Percentiles rank a stretch among this genome's conserved stretches.
These are phyloP conservation scores for Purpureocillium lavendulum DNA, from an alignment of 2,329 filamentous ascomycete genomes.

Conservation along the genomic window DNA sequence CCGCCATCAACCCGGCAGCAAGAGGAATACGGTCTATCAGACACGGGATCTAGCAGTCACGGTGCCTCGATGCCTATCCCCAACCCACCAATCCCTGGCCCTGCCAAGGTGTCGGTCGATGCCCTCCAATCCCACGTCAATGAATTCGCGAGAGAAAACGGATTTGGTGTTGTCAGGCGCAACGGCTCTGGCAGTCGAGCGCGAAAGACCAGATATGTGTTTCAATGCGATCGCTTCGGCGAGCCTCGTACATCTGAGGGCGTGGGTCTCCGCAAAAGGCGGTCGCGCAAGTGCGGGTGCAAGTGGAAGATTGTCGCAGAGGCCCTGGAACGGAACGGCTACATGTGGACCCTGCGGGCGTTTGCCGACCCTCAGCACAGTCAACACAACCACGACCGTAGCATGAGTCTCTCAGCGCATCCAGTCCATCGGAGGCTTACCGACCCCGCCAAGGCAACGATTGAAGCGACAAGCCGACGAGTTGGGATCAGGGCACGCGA, in stretches of 20 bases:
- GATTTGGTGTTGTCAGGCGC: slow-evolving; percentile 5
- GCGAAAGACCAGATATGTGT: slow-evolving; percentile 5
- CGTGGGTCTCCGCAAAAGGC: slow-evolving; percentile 2
- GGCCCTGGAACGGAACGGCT: slow-evolving; percentile 4
- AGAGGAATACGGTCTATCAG: not conserved
- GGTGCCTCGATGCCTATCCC: not conserved
- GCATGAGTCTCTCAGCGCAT: not conserved
- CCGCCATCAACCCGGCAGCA: not conserved
- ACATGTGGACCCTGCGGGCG: slow-evolving; percentile 4
- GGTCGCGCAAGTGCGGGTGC: slow-evolving; percentile 9
- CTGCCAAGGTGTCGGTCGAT: slow-evolving; percentile 1
- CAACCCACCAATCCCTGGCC: slow-evolving; percentile 1
- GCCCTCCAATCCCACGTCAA: not conserved
- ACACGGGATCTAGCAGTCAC: not conserved
- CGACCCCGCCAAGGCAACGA: slow-evolving; percentile 4
- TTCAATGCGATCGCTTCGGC: slow-evolving; percentile 4
- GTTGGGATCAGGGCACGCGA: slow-evolving; percentile 1
- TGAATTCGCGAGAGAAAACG: too few relatives aligned
- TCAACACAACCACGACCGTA: slow-evolving; percentile 3
- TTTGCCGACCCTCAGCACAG: slow-evolving; percentile 3
- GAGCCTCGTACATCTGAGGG: too few relatives aligned
- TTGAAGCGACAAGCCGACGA: slow-evolving; percentile 7
- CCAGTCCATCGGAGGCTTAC: not conserved
- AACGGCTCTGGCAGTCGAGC: slow-evolving; percentile 2
- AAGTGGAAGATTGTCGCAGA: slow-evolving; percentile 10